A percentile compares a stretch with the other conserved stretches of the same genome.
phyloP scores from a whole-genome alignment of 192 early-diverging fungal genomes.

The Backusella mclennaniae region DNA sequence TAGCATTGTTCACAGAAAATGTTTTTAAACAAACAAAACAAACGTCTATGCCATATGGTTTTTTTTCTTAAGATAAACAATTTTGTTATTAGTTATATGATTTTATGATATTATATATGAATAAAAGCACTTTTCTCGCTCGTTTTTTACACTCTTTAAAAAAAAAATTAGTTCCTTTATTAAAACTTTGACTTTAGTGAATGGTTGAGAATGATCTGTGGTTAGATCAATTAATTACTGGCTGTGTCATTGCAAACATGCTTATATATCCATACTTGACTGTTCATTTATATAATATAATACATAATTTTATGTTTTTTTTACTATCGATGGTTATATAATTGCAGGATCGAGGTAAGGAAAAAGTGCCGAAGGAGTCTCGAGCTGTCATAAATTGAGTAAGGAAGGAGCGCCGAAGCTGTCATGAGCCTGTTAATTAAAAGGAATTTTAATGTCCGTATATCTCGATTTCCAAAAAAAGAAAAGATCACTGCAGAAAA shows the following conservation, averaged over 20 bases:
- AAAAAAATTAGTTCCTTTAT: not conserved
- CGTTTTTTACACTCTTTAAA: not conserved
- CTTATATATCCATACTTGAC: not conserved
- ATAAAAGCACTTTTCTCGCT: not conserved
- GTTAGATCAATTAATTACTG: not conserved
- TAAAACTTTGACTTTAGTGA: not conserved
- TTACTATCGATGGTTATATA: not conserved
- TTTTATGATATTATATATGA: not conserved
- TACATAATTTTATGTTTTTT: not conserved
- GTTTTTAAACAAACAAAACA: not conserved
- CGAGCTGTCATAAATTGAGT: not conserved
- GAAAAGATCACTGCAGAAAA: not conserved
- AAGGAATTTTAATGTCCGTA: not conserved
- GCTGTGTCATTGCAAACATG: not conserved
- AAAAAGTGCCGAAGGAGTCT: not conserved
- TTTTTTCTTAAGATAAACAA: not conserved
- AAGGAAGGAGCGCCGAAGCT: not conserved
- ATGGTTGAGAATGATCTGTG: not conserved
- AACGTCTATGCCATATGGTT: not conserved
- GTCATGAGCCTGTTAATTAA: not conserved
- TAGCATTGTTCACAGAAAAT: conserved; percentile 1
- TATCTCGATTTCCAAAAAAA: not conserved
- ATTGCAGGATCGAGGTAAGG: not conserved
- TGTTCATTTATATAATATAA: not conserved
- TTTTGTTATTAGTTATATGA: not conserved